A percentile compares a stretch with the other conserved stretches of the same genome.
Conservation (phyloP, 1,284 basidiomycete species). For the Xerocomus minutiporus region DNA sequence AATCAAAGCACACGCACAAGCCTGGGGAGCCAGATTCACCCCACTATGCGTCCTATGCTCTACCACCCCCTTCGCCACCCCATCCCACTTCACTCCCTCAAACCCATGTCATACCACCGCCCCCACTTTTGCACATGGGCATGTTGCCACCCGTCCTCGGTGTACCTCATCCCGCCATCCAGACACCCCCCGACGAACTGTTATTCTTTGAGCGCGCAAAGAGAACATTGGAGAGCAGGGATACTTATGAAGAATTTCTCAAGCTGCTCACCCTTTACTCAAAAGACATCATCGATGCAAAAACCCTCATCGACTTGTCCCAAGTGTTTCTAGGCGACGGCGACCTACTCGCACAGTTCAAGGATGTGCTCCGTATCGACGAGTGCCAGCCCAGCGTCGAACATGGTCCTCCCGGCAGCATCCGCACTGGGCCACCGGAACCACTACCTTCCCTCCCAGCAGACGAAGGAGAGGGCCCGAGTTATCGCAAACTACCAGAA, state of each 20-base stretch:
- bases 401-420: conserved; percentile 72
- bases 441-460: conserved; percentile 63
- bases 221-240: conserved; percentile 68
- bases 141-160: conserved; percentile 28
- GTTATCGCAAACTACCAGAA: conserved; percentile 87
- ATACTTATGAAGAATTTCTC: conserved; percentile 79
- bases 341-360: conserved; percentile 84
- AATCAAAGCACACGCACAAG: conserved; percentile 55
- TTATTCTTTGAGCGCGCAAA: conserved; percentile 93
- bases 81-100: conserved; percentile 34
- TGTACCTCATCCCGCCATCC: conserved; percentile 29
- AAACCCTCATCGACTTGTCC: conserved; percentile 78
- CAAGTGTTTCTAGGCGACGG: conserved; percentile 77
- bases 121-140: conserved; percentile 32
- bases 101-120: conserved; percentile 31
- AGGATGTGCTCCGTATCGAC: conserved; percentile 80
- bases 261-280: conserved; percentile 79
- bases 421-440: conserved; percentile 66
- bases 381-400: conserved; percentile 64
- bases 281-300: conserved; percentile 86
- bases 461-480: conserved; percentile 77
- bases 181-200: conserved; percentile 73
- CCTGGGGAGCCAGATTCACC: conserved; percentile 51
- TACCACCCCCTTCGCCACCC: conserved; percentile 38
- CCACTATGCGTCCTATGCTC: conserved; percentile 51